Conservation (phyloP, 768 basidiomycete species). For the Serendipita sp. region DNA sequence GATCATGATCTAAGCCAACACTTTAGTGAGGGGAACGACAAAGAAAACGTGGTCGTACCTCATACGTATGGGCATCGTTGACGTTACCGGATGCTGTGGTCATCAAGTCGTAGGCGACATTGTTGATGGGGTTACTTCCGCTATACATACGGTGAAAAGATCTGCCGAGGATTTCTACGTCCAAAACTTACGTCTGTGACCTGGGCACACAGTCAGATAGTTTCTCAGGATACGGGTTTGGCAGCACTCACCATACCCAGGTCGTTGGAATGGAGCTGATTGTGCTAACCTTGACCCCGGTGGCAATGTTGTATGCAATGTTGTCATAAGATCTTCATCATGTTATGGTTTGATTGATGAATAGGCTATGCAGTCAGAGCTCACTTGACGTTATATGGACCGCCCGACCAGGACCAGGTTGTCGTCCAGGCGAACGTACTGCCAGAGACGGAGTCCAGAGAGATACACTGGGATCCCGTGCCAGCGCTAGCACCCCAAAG, state of each 20-base stretch:
- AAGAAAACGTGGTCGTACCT: background rate
- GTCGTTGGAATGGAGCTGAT: background rate
- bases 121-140: background rate
- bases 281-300: background rate
- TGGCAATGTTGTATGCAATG: constrained; percentile 6
- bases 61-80: background rate
- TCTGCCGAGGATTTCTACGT: background rate
- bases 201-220: background rate
- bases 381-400: constrained; percentile 5
- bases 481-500: constrained; percentile 2
- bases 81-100: background rate
- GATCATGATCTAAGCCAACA: constrained; percentile 4
- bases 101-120: constrained; percentile 4
- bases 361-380: too few relatives aligned
- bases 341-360: too few relatives aligned
- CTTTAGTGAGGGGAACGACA: too few relatives aligned
- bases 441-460: background rate
- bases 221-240: background rate
- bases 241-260: background rate
- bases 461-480: background rate
- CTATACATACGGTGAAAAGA: background rate
- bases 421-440: constrained; percentile 2
- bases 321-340: constrained; percentile 3
- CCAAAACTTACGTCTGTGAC: background rate
- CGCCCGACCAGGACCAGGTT: background rate